Evolutionary conservation across 371 early-diverging fungal species (phyloP), one percentile per base, ranked within the genome.

Genomic region (Rhizopus delemar): DNA sequence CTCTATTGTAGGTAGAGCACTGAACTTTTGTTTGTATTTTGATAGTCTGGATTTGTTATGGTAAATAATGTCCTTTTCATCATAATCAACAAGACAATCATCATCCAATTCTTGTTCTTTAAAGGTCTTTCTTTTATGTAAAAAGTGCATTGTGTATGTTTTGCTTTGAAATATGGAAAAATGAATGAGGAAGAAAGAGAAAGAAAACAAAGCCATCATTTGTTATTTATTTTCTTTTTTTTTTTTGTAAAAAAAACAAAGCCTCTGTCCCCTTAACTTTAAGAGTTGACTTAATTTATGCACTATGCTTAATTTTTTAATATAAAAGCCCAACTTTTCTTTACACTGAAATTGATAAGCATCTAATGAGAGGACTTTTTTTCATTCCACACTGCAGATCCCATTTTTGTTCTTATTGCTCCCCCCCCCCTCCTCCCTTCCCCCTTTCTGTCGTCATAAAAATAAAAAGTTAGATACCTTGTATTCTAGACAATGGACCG

Each of bases 21-120:
- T 13, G 5, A 32, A 9, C 35, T 32, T 51, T 35, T 48, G 49
- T 13, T 48, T 48, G 29, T 29, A 51, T 32, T 51, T 15, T 15
- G 35, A 34, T 15, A 34, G 4, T 51, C 15, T 51, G 51, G 35
- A 32, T 51, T 51, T 15, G 31, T 49, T 33, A 31, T 51, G 38
- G 31, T 32, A 5, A 13, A 28, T 29, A 51, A 45, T 51, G 15
- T 62, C 31, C 45, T 34, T 38, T 52, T 62, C 51, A 36, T 62
- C 57, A 41, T 62, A 62, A 29, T 62, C 62, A 3, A 62, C 62
- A 8, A 62, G 39, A 3, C 9, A 45, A 33, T 62, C 62, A 38
- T 56, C 46, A 12, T 62, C 62, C 11, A 51, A 52, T 2, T 41
- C 51, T 31, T n/a, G 41, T 9, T 38, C 45, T 38, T 60, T 53